Conservation (phyloP, 2,329 filamentous ascomycete species). For the Beauveria medogensis region DNA sequence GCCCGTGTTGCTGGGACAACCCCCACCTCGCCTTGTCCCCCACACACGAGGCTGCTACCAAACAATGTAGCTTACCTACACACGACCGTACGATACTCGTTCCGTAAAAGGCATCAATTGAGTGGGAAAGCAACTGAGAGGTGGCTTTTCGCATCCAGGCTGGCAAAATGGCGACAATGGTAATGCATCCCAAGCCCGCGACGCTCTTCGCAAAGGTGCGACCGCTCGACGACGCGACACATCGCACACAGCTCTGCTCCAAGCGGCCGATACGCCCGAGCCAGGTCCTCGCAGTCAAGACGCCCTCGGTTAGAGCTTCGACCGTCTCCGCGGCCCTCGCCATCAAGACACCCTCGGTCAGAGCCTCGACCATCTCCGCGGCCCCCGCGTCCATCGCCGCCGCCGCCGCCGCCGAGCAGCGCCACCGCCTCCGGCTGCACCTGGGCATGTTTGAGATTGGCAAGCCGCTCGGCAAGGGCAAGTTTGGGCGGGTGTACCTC, state of each 20-base stretch:
- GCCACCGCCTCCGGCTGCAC: constrained; percentile 47
- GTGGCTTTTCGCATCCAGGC: not conserved
- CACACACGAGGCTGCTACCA: not conserved
- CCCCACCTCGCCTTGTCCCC: not conserved
- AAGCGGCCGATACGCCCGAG: constrained; percentile 10
- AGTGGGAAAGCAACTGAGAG: not conserved
- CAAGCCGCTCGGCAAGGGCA: constrained; percentile 77
- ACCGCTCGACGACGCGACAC: constrained; percentile 4
- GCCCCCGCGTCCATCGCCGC: constrained; percentile 18
- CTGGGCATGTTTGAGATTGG: constrained; percentile 85
- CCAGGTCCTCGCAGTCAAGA: constrained; percentile 7
- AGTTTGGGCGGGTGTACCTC: constrained; percentile 80
- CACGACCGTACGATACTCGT: not conserved
- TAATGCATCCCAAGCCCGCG: constrained; percentile 4
- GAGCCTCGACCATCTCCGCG: not conserved
- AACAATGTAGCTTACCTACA: not conserved
- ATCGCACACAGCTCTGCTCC: constrained; percentile 8
- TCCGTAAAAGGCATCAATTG: not conserved
- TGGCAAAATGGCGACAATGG: constrained; percentile 11
- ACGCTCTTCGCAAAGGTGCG: constrained; percentile 10
- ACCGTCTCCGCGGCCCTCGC: not conserved
- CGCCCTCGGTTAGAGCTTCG: not conserved
- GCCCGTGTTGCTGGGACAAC: constrained; percentile 5
- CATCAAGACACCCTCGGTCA: not conserved
- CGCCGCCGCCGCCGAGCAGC: constrained; percentile 20